phyloP scores from a whole-genome alignment of 2,329 filamentous ascomycete genomes.

The Blastomyces percursus region DNA sequence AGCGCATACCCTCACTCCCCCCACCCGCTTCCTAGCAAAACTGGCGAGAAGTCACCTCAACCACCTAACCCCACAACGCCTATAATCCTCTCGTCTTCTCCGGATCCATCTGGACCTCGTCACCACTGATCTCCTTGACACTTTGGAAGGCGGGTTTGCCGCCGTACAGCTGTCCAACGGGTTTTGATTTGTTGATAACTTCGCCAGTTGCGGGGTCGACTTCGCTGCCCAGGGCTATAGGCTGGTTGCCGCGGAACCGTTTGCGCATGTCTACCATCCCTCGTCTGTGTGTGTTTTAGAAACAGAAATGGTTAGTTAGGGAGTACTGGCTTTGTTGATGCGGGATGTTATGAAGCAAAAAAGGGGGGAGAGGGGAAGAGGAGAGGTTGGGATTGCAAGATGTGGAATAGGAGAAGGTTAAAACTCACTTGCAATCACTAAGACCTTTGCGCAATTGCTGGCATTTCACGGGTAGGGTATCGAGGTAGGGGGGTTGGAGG shows the following conservation, averaged over 20 bases:
- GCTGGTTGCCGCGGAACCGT: slow-evolving; percentile 88
- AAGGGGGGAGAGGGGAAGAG: background rate
- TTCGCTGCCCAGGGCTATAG: slow-evolving; percentile 58
- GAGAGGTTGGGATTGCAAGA: background rate
- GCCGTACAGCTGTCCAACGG: slow-evolving; percentile 63
- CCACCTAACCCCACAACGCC: slow-evolving; percentile 6
- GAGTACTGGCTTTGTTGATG: background rate
- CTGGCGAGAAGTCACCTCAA: background rate
- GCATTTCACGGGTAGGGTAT: slow-evolving; percentile 75
- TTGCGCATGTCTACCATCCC: slow-evolving; percentile 99
- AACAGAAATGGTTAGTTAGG: background rate
- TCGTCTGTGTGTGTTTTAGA: slow-evolving; percentile 36
- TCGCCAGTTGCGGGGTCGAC: slow-evolving; percentile 35
- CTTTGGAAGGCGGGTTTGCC: slow-evolving; percentile 60
- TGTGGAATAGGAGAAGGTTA: background rate
- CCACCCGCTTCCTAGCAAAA: too few species aligned
- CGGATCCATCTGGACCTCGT: slow-evolving; percentile 46
- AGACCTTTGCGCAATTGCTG: slow-evolving; percentile 89
- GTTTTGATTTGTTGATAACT: slow-evolving; percentile 19
- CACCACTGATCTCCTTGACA: slow-evolving; percentile 56
- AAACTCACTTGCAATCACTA: slow-evolving; percentile 67
- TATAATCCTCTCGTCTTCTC: slow-evolving; percentile 38
- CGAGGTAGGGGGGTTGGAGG: slow-evolving; percentile 67
- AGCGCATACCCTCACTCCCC: too few species aligned
- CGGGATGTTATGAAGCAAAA: background rate